Evolutionary conservation across 1,139 yeast genomes (phyloP), one percentile per base, ranked within the genome.

Genomic region (Yamadazyma mexicana): DNA sequence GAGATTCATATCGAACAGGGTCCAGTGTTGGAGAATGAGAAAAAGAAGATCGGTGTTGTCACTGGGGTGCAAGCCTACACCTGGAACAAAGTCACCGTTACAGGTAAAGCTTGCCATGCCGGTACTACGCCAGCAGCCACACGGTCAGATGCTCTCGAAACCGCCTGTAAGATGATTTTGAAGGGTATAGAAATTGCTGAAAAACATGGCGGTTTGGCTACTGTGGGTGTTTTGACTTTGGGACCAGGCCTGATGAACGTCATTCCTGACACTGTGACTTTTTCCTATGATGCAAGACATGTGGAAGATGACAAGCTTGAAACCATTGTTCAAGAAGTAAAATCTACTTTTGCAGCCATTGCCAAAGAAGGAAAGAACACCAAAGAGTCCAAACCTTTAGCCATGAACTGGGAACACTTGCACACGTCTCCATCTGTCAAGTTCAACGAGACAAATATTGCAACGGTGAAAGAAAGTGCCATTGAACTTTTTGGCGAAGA

Each of bases 1-100:
- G 91, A 83, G 56, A 65, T 83, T 42, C 91, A 83, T 53, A 83
- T 83, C 44, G 89, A 83, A 54, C 91, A 83, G 58, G 91, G 89
- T 5, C 88, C 89, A 4, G 67, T 81, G 33, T 66, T 83, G 40
- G 88, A 83, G 55, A 69, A 69, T 17, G 73, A 69, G 29, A 52
- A 70, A 1, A 73, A 77, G 50, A 72, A 72, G 44, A 77, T 83
- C 43, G 91, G 89, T 17, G 66, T 83, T 31, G 88, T 83, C 3
- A 66, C 69, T 10, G 86, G 86, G 15, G 87, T 75, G 17, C 88
- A 83, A 56, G 86, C 84, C 2, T 80, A 78, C 51, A 63, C 70
- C 33, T 83, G 91, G 89, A 66, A 69, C 44, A 74, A 70, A 37
- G 68, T 80, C 14, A 69, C 61, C 17, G 73, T 83, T 15, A 60